phyloP scores from a whole-genome alignment of 2,329 filamentous ascomycete genomes.

The Diaporthe citri region DNA sequence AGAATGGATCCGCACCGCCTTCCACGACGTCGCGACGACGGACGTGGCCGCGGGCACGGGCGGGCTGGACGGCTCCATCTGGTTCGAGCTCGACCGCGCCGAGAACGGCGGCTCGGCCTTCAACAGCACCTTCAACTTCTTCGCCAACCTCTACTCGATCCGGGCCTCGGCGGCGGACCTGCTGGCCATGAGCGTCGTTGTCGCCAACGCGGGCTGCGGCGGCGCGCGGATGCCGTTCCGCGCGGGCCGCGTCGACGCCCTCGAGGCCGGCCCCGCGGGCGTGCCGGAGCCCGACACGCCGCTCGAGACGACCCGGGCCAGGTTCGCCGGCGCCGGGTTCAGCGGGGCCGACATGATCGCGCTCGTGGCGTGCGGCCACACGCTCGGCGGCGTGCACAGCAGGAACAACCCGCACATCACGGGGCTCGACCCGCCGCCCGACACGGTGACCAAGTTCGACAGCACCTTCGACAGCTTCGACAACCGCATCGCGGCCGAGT shows the following conservation, averaged over 20 bases:
- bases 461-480: constrained; percentile 53
- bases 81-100: constrained; percentile 47
- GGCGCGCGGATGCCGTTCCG: constrained; percentile 47
- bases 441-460: constrained; percentile 51
- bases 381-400: constrained; percentile 58
- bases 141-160: constrained; percentile 44
- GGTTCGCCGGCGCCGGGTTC: constrained; percentile 50
- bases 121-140: constrained; percentile 47
- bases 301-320: constrained; percentile 44
- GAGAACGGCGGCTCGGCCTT: constrained; percentile 49
- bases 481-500: constrained; percentile 58
- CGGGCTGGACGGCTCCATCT: constrained; percentile 50
- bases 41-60: constrained; percentile 46
- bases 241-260: constrained; percentile 49
- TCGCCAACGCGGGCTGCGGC: constrained; percentile 44
- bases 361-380: constrained; percentile 53
- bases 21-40: constrained; percentile 49
- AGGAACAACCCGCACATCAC: constrained; percentile 30
- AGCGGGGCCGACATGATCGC: constrained; percentile 51
- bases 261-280: constrained; percentile 47
- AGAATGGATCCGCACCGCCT: constrained; percentile 51
- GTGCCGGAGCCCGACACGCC: constrained; percentile 50
- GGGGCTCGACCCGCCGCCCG: constrained; percentile 48
- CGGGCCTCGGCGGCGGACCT: constrained; percentile 48
- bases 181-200: constrained; percentile 49